Base-by-base conservation (phyloP, 2,329 filamentous ascomycete genomes). In the Penicillium sp. region DNA sequence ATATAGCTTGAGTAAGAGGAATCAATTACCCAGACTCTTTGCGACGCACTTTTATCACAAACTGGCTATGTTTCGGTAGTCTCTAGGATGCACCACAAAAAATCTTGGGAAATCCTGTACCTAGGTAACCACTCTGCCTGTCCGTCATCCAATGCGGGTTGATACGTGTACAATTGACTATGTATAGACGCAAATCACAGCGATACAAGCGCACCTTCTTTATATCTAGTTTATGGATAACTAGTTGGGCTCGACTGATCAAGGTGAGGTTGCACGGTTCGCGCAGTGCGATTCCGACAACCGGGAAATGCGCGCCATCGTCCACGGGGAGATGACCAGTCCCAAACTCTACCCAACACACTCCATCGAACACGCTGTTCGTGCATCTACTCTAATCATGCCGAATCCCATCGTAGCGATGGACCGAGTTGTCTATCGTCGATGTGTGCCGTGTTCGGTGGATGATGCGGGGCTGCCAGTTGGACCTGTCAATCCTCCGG, bases 261-360 rank as follows among this genome's bases (percentile, higher is more conserved):
- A 54, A 43, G 45, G 13, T 10, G 23, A 40, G 59, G 64, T 65
- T 65, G 62, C 53, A 58, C 20, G 54, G 63, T 65, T 65, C 65
- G 62, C 34, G 21, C 17, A 13, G 25, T 14, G 7, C 9, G 4
- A 16, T 19, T 13, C 29, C 29, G 10, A 11, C 16, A 17, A 33
- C 27, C 38, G 15, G 27, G 37, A 28, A 36, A 44, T 47, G 40
- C 33, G 32, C 21, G 23, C 17, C 29, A 35, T 29, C 26, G 33
- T 29, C 18, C 26, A 35, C 33, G 29, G 15, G 13, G 28, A 40
- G 44, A 45, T 53, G 51, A 54, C 41, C 19, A 36, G 16, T 52
- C 19, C 17, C 18, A 48, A 48, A 48, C 39, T 45, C 26, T 39
- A 31, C 23, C 23, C 17, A 27, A n/a, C 25, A 27, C 11, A 27